These are phyloP conservation scores for Neonectria magnoliae DNA, from an alignment of 2,329 filamentous ascomycete genomes.

Conservation along the genomic window DNA sequence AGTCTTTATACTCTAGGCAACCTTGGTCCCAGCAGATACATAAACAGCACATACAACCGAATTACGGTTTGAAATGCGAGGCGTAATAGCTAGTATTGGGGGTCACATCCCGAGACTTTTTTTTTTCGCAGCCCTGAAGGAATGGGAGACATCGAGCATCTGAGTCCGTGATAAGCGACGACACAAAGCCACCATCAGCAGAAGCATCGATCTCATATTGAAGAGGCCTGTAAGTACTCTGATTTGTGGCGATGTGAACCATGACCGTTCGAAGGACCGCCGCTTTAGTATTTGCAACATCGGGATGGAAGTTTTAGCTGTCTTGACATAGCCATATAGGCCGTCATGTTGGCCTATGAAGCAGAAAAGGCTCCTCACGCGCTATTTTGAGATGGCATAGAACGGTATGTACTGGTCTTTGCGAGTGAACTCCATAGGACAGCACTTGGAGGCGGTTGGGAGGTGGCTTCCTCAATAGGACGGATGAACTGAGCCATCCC, in stretches of 20 bases:
- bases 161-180: not conserved
- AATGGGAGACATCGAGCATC: constrained; percentile 11
- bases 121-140: constrained; percentile 6
- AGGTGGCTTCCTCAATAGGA: constrained; percentile 17
- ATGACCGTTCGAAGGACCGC: constrained; percentile 1
- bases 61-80: constrained; percentile 13
- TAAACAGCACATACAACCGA: constrained; percentile 2
- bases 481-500: constrained; percentile 5
- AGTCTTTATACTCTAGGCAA: too few species aligned
- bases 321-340: constrained; percentile 11
- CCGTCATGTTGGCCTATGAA: constrained; percentile 18
- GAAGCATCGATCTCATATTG: constrained; percentile 14
- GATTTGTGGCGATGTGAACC: constrained; percentile 6
- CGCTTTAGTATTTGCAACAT: constrained; percentile 14
- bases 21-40: too few species aligned
- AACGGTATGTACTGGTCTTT: constrained; percentile 16
- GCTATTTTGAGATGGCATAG: constrained; percentile 17
- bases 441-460: constrained; percentile 1
- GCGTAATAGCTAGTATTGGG: constrained; percentile 12
- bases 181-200: not conserved
- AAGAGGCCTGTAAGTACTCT: not conserved
- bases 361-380: constrained; percentile 14
- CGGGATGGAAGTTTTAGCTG: not conserved
- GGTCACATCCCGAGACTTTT: constrained; percentile 22
- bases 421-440: constrained; percentile 7